A percentile compares a stretch with the other conserved stretches of the same genome.
Conservation (phyloP, 495 filamentous ascomycete species). For the Aspergillus nanangensis region DNA sequence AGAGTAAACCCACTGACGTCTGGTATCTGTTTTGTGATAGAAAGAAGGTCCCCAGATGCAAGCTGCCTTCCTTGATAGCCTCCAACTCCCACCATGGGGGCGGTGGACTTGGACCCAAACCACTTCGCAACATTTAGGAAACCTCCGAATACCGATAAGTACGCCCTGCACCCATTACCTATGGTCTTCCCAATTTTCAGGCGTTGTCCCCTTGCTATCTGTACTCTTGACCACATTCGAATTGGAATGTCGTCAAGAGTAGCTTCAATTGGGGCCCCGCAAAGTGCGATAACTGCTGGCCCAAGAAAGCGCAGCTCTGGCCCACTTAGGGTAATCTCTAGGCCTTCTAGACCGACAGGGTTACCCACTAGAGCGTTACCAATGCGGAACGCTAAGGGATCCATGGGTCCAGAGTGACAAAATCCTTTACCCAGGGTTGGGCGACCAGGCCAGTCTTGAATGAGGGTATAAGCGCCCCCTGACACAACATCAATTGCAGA, state of each 20-base stretch:
- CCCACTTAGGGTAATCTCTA: conserved; percentile 57
- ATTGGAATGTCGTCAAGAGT: conserved; percentile 40
- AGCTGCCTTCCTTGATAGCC: conserved; percentile 55
- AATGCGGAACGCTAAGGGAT: conserved; percentile 48
- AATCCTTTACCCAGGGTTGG: conserved; percentile 48
- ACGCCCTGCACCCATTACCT: conserved; percentile 49
- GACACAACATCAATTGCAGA: conserved; percentile 54
- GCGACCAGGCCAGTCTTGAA: conserved; percentile 57
- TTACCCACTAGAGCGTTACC: conserved; percentile 60
- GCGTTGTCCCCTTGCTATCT: conserved; percentile 45
- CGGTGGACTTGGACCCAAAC: conserved; percentile 57
- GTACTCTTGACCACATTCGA: conserved; percentile 51
- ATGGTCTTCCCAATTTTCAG: conserved; percentile 51
- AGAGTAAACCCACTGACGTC: conserved; percentile 22
- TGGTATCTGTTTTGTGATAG: conserved; percentile 26
- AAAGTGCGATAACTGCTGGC: conserved; percentile 45
- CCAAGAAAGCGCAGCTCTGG: conserved; percentile 53
- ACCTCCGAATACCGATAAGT: conserved; percentile 56
- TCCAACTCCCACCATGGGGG: conserved; percentile 51
- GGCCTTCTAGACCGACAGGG: conserved; percentile 39
- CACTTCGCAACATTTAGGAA: conserved; percentile 50
- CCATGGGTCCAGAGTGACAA: conserved; percentile 51
- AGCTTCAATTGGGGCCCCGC: conserved; percentile 48
- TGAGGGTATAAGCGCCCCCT: conserved; percentile 50
- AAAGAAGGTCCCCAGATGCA: conserved; percentile 47